Base-by-base conservation (phyloP, 306 rosid genomes). In the Leucaena leucocephala region DNA sequence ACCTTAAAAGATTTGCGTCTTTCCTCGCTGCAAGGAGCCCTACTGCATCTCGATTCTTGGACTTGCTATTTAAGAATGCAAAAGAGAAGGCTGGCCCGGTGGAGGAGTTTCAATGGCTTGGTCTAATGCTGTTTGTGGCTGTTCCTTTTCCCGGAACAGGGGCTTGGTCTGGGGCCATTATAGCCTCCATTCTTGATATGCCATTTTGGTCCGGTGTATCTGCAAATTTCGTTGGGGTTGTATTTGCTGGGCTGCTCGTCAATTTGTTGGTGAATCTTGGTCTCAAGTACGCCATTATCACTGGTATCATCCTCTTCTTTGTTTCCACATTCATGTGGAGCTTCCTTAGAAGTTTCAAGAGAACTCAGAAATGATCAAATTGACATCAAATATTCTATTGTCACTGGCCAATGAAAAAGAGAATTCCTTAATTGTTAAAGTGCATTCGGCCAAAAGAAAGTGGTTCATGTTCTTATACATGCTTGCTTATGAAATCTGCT, bases 141-240 rank as follows among this genome's bases (percentile, higher is more conserved):
- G 98, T 95, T 78, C 98, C 98, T 77, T 95, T 95, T 83, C 98
- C 98, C 0, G 98, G 98, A 68, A 95, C 98, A 35, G 98, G 98
- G 79, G 98, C 98, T 39, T 95, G 98, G 98, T 76, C 96, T 1
- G 96, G 98, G 43, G 97, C 98, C 72, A 48, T 95, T 40, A 83
- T 95, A 84, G 98, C 98, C 49, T 90, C 98, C 19, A 82, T 95
- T 74, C 93, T 95, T 63, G 98, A 95, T 44, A 93, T 95, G 96
- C 96, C 98, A 69, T 95, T 92, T 84, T 95, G 97, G 97, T 73
- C 87, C 1, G 97, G 87, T 45, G 82, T 95, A 5, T 88, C 98
- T 52, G 97, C 98, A 39, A 95, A 95, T 83, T 91, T 93, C 82
- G 12, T 87, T 39, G 99, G 97, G 40, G 94, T 95, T 76, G 91